Conservation (phyloP, 495 filamentous ascomycete genomes). For the Podospora tetraspora region DNA sequence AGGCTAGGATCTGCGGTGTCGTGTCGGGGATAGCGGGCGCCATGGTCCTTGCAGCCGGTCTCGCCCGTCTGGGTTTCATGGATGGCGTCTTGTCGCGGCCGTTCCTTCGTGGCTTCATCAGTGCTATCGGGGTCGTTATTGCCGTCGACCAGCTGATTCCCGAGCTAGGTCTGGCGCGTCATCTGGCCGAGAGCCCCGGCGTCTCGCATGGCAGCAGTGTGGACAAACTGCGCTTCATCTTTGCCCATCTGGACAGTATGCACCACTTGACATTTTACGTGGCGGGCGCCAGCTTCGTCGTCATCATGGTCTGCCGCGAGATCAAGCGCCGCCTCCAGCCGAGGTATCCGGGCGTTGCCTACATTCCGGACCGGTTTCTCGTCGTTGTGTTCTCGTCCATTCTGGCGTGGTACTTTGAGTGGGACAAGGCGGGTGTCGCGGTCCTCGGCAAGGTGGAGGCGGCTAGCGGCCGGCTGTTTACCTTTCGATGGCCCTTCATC, state of each 20-base stretch:
- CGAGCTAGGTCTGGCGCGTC: conserved; percentile 69
- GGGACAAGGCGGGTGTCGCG: conserved; percentile 75
- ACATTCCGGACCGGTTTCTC: conserved; percentile 86
- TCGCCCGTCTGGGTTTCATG: conserved; percentile 84
- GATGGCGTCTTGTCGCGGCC: conserved; percentile 91
- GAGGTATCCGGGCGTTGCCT: conserved; percentile 73
- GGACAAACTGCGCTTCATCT: conserved; percentile 75
- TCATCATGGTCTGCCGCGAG: conserved; percentile 82
- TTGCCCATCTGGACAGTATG: conserved; percentile 55
- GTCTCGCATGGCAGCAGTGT: conserved; percentile 78
- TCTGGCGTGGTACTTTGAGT: conserved; percentile 69
- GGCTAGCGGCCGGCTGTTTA: conserved; percentile 60
- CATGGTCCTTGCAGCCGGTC: conserved; percentile 77
- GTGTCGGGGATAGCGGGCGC: conserved; percentile 81
- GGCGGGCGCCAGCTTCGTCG: conserved; percentile 69
- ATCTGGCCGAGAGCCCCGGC: conserved; percentile 51
- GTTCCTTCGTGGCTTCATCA: conserved; percentile 92
- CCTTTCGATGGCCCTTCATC: conserved; percentile 81
- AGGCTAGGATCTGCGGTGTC: conserved; percentile 81
- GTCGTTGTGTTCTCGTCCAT: conserved; percentile 85
- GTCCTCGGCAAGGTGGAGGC: conserved; percentile 78
- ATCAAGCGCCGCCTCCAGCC: conserved; percentile 79
- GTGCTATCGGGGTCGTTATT: conserved; percentile 92
- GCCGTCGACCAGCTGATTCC: conserved; percentile 91
- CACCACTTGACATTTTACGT: conserved; percentile 72